Base-by-base conservation (phyloP, 371 early-diverging fungal genomes). In the Mortierella sp. region DNA sequence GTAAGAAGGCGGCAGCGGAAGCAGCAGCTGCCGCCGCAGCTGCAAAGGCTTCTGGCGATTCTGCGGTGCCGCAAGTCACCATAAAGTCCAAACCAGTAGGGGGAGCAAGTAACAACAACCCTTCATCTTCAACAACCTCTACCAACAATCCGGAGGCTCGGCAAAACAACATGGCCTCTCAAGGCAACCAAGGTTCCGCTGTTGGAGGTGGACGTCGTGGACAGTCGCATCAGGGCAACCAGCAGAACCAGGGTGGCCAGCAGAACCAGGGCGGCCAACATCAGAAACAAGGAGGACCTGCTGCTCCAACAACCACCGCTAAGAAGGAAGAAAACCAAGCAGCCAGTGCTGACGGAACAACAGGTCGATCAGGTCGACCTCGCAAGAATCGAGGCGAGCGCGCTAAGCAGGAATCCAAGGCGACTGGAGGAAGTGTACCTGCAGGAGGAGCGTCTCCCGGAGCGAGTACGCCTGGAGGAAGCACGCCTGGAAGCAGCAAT, bases 341-440 rank as follows among this genome's bases (percentile, higher is more conserved):
- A 8, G 21, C 46, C 8, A 56, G 41, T 7, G 45, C 61, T 18
- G 63, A 69, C 18, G 50, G 42, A 4, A 49, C 48, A 39, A 7
- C 43, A 16, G 61, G 47, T 42, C 64, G 65, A 8, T 28, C 65
- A 8, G 51, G 58, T 8, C 55, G 61, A 18, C 43, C 71, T 18
- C 64, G 64, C 16, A 59, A 56, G 21, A 59, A 38, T n/a, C 49
- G 65, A n/a, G 65, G 71, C 12, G 71, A 70, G 0, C 58, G 60
- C 8, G 46, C 58, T 2, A 71, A 71, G 52, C 48, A 58, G 18
- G 71, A 71, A 4, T 12, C 71, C 18, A 71, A 71, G 39, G 57
- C 56, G 19, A 48, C 18, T 9, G 53, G 46, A 34, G 47, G 34
- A 14, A 53, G 9, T 48, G 27, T 34, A 24, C 19, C 45, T 43